Base-by-base conservation (phyloP, 768 basidiomycete genomes). In the Leccinellum albellum region DNA sequence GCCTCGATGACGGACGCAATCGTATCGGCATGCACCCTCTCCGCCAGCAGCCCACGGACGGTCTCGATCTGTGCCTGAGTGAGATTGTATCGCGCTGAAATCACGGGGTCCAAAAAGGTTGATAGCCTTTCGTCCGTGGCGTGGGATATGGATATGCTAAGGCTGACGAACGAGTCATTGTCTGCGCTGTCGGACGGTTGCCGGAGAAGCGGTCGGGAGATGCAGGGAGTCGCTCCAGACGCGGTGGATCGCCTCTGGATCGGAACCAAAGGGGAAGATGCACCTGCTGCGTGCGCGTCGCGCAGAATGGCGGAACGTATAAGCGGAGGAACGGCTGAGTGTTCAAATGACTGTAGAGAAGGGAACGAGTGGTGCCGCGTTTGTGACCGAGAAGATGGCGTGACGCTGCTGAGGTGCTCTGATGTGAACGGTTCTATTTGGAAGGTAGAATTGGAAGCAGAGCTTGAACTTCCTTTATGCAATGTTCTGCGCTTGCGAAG, bases 291-390 rank as follows among this genome's bases (percentile, higher is more conserved):
- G 21, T 50, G 57, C 4, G 58, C 65, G 13, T 61, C 55, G 1
- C 55, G 56, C 15, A 61, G 60, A 23, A 67, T 56, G 4, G 62
- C 48, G 7, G 62, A 50, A 21, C 62, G 62, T 13, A n/a, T 23
- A 45, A 40, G 20, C 0, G 58, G 57, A 14, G 54, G 28, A 13
- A 68, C 21, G 21, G 49, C 3, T 6, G 37, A 2, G 10, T 17
- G 35, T 17, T n/a, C 15, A n/a, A 53, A 49, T 2, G 8, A 17
- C 2, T 24, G 29, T 24, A 20, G 52, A 20, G 57, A 2, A 13
- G 42, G 26, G 29, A 26, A 31, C 1, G 42, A 13, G 20, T 2
- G 2, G 2, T 9, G 55, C 0, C 37, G 23, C 13, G 24, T 6
- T 3, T 42, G 8, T 2, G 29, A 20, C 6, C 4, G 37, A 5